Conservation (phyloP, 163 green algal genomes). For the Coccomyxa subellipsoidea region DNA sequence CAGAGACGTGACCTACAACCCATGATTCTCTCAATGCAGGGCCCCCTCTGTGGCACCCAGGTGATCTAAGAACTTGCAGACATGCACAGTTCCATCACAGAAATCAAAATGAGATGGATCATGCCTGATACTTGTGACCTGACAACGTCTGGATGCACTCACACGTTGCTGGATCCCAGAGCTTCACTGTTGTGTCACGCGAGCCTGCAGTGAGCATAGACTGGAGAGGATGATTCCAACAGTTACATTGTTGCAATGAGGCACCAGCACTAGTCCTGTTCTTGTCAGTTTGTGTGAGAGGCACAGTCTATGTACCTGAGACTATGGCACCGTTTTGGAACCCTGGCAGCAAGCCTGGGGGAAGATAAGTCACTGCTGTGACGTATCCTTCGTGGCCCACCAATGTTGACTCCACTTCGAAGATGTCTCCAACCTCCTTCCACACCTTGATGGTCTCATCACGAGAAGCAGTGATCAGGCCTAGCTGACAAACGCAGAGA, state of each 20-base stretch:
- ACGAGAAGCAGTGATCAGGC: constrained; percentile 56
- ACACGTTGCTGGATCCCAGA: constrained; percentile 66
- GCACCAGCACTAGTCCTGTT: too few relatives aligned
- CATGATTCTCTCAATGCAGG: too few relatives aligned
- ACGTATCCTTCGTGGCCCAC: constrained; percentile 79
- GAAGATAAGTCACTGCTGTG: constrained; percentile 50
- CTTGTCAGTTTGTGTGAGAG: too few relatives aligned
- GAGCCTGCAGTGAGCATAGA: constrained; percentile 50
- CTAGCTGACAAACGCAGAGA: constrained; percentile 34
- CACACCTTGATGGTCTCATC: constrained; percentile 70
- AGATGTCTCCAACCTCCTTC: constrained; percentile 14
- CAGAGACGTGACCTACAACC: constrained; percentile 62
- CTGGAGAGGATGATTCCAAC: too few relatives aligned
- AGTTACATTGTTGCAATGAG: too few relatives aligned
- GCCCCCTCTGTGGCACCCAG: too few relatives aligned
- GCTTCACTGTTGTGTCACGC: constrained; percentile 64
- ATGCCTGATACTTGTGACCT: constrained; percentile 74
- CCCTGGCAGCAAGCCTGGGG: constrained; percentile 9
- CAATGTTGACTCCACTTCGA: constrained; percentile 17
- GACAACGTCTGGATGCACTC: constrained; percentile 31
- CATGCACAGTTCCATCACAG: neutral
- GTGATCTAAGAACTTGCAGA: neutral
- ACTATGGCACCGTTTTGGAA: constrained; percentile 46
- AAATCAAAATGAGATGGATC: neutral
- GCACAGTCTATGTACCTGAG: constrained; percentile 28